Percentiles rank a stretch among this genome's conserved stretches.
Evolutionary conservation across 2,329 filamentous ascomycete species (phyloP).

Genomic region (Colletotrichum tanaceti): DNA sequence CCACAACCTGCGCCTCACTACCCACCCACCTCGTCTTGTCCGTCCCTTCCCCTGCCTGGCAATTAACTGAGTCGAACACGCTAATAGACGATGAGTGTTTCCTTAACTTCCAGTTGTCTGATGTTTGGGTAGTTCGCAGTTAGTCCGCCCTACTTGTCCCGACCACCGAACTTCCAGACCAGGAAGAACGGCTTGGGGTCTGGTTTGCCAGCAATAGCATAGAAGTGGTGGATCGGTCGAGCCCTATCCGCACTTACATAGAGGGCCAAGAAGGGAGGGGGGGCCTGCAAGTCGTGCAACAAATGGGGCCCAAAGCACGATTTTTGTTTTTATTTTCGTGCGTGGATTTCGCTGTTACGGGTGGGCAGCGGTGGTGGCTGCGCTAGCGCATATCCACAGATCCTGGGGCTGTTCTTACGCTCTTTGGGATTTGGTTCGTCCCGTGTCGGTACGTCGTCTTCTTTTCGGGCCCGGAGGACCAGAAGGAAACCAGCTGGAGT

Average conservation of each 20-base stretch:
- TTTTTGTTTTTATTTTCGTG: slow-evolving; percentile 1
- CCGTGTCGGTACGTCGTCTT: slow-evolving; percentile 21
- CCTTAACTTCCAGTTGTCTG: slow-evolving; percentile 18
- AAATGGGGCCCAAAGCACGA: slow-evolving; percentile 10
- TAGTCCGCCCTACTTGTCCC: slow-evolving; percentile 17
- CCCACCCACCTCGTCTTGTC: slow-evolving; percentile 18
- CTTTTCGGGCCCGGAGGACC: slow-evolving; percentile 26
- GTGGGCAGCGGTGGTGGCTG: slow-evolving; percentile 9
- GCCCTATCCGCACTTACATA: no score
- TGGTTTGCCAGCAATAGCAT: slow-evolving; percentile 11
- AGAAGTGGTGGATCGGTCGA: slow-evolving; percentile 20
- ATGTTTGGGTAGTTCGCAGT: slow-evolving; percentile 13
- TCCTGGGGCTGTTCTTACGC: slow-evolving; percentile 23
- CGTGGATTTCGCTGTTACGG: not conserved
- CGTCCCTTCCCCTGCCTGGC: slow-evolving; percentile 16
- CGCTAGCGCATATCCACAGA: slow-evolving; percentile 17
- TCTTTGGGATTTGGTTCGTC: slow-evolving; percentile 23
- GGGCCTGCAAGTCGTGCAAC: not conserved
- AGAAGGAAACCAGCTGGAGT: slow-evolving; percentile 6
- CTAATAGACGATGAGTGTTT: slow-evolving; percentile 16
- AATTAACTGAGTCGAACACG: not conserved
- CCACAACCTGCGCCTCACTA: slow-evolving; percentile 8
- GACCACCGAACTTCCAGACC: not conserved
- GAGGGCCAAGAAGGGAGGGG: slow-evolving; percentile 13
- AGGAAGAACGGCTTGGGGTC: slow-evolving; percentile 23